Evolutionary conservation across 306 rosid genomes (phyloP).

Genomic region (Delonix regia): DNA sequence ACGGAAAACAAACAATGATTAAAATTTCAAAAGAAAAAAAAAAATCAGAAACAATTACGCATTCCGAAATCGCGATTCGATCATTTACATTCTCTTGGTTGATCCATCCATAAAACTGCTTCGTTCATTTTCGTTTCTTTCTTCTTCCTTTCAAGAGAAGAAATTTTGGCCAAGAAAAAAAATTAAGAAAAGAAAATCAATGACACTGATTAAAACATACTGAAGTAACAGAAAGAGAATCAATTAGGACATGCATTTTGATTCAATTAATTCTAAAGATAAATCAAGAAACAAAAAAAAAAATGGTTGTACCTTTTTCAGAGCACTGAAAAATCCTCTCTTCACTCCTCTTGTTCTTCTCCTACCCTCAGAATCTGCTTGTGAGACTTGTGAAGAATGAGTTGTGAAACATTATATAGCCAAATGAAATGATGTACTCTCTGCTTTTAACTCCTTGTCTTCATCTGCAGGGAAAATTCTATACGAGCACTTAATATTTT

Average conservation of each 20-base stretch:
- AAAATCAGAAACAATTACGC: too few species aligned
- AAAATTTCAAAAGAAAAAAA: too few species aligned
- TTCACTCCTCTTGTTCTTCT: conserved; percentile 3
- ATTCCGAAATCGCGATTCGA: neutral
- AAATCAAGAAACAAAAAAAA: conserved; percentile 1
- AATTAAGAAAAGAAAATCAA: neutral
- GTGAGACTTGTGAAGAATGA: neutral
- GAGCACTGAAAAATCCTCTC: conserved; percentile 28
- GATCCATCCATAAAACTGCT: neutral
- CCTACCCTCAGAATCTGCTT: conserved; percentile 11
- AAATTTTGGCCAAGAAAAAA: too few species aligned
- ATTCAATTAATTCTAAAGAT: neutral
- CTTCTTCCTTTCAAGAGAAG: too few species aligned
- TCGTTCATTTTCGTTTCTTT: neutral
- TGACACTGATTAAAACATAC: neutral
- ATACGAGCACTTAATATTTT: too few species aligned
- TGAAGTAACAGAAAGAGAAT: neutral
- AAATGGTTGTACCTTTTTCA: conserved; percentile 33
- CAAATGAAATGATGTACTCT: conserved; percentile 13
- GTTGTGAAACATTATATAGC: conserved; percentile 22
- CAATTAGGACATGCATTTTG: neutral
- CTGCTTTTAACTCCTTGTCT: conserved; percentile 30
- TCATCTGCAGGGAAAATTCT: neutral
- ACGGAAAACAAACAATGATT: too few species aligned
- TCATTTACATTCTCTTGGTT: neutral